phyloP scores from a whole-genome alignment of 176 grass and related monocot species.

The Aegilops speltoides region DNA sequence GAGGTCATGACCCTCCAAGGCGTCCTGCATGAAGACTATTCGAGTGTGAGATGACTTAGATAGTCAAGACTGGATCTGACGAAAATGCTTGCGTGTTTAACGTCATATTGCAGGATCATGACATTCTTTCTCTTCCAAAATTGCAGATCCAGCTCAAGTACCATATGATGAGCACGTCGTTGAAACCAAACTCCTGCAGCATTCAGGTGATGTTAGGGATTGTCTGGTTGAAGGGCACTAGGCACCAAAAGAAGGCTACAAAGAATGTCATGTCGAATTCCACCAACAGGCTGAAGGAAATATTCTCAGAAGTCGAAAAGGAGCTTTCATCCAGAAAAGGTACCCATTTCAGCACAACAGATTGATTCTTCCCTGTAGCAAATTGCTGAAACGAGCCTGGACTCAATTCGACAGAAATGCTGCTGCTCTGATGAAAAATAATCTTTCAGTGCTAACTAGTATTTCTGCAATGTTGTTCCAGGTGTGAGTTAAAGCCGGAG shows the following conservation, averaged over 20 bases:
- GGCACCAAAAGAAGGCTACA: conserved; percentile 65
- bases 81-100: conserved; percentile 26
- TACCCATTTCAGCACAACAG: not conserved
- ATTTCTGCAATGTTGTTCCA: conserved; percentile 31
- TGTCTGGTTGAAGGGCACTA: conserved; percentile 79
- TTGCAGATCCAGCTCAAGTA: conserved; percentile 91
- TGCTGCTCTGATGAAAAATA: not conserved
- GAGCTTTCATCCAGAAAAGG: conserved; percentile 61
- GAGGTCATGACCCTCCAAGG: conserved; percentile 78
- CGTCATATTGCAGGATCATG: conserved; percentile 20
- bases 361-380: not conserved
- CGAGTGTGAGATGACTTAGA: conserved; percentile 67
- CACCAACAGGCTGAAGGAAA: conserved; percentile 56
- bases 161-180: conserved; percentile 58
- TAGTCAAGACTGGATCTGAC: conserved; percentile 6
- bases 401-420: not conserved
- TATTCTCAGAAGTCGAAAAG: conserved; percentile 68
- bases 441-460: not conserved
- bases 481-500: conserved; percentile 22
- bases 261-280: conserved; percentile 68
- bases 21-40: conserved; percentile 57
- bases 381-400: not conserved
- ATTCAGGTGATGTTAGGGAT: conserved; percentile 73
- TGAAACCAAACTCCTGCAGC: conserved; percentile 60
- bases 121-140: conserved; percentile 14